phyloP scores from a whole-genome alignment of 1,284 basidiomycete species.

The Moesziomyces sp. region DNA sequence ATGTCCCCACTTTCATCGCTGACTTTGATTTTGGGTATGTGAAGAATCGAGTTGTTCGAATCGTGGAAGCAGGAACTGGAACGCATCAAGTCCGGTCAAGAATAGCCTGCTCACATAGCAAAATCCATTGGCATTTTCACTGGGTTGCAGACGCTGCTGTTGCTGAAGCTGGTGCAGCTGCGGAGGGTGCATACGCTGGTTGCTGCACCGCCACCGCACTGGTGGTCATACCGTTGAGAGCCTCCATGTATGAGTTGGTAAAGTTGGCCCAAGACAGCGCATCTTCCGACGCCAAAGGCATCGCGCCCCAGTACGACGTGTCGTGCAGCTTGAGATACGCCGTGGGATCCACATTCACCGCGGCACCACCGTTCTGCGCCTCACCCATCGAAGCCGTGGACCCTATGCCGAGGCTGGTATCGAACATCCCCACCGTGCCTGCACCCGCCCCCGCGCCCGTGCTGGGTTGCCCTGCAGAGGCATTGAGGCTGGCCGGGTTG shows the following conservation, averaged over 20 bases:
- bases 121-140: background rate
- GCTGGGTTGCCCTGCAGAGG: background rate
- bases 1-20: constrained; percentile 1
- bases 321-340: constrained; percentile 48
- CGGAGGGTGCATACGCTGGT: too few species aligned
- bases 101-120: constrained; percentile 10
- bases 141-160: background rate
- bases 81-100: constrained; percentile 50
- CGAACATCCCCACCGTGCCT: background rate
- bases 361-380: background rate
- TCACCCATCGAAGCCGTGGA: background rate
- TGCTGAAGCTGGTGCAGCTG: background rate
- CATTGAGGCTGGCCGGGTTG: background rate
- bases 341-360: constrained; percentile 21
- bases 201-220: background rate
- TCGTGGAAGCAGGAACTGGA: constrained; percentile 56
- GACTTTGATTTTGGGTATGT: background rate
- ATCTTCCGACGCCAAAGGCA: constrained; percentile 47
- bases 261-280: constrained; percentile 50
- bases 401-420: background rate
- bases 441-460: background rate
- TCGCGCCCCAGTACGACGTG: constrained; percentile 50
- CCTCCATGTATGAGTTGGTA: constrained; percentile 45
- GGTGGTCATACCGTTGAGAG: constrained; percentile 39
- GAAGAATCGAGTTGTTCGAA: constrained; percentile 50